Base-by-base conservation (phyloP, 2,329 filamentous ascomycete genomes). In the Parafenestella ontariensis region DNA sequence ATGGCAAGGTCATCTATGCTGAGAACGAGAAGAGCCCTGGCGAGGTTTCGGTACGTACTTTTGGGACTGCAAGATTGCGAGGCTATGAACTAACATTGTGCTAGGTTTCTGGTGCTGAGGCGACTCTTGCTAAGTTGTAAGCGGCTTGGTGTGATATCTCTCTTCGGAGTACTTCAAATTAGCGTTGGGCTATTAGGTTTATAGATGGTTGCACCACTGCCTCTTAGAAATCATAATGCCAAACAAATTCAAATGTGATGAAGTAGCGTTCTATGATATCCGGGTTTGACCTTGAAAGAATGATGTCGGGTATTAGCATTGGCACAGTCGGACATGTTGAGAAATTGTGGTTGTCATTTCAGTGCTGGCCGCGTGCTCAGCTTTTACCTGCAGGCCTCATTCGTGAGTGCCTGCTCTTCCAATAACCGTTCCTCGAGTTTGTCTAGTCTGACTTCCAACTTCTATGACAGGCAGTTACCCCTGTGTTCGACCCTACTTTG, bases 1-100 rank as follows among this genome's bases (percentile, higher is more conserved):
- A 96, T 26, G 91, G 91, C 77, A 94, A 91, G 82, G 84, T 96
- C 70, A 82, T 80, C 70, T 96, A 96, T 76, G 89, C 90, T 56
- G 90, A 89, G 78, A 88, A 85, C 69, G 91, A 96, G 80, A 76
- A 74, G 59, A 83, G 79, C 58, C 78, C 78, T 3, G 68, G 78
- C 41, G 71, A 82, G 57, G 79, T 83, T 36, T 75, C 76, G 46
- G 81, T 82, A 47, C 54, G 57, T 31, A 24, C 5, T 34, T 17
- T 15, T 28, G n/a, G 17, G 17, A 43, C 11, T 5, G 8, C 46
- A 43, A 46, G 18, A 26, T 26, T 31, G 13, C 28, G 34, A 15
- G 23, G 13, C 13, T 3, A 34, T 21, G 9, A 33, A 29, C 43
- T 54, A 21, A 56, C 41, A 73, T 71, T 68, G 71, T 76, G 63